A percentile compares a stretch with the other conserved stretches of the same genome.
Evolutionary conservation across 2,329 filamentous ascomycete species (phyloP).

Genomic region (Phialophora macrospora): DNA sequence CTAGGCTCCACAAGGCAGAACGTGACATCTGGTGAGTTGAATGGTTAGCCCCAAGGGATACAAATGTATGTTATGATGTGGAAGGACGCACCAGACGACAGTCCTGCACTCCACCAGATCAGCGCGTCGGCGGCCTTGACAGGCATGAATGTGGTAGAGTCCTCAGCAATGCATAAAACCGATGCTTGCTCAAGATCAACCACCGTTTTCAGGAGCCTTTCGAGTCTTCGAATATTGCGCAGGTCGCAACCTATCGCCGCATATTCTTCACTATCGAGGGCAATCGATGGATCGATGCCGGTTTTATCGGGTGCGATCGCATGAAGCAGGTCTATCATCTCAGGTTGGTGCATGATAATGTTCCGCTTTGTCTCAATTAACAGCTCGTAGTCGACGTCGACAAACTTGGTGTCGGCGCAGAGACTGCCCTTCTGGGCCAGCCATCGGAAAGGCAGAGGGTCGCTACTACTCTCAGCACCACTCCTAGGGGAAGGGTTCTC

Average conservation of each 20-base stretch:
- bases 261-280: constrained; percentile 36
- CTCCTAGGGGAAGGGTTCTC: not conserved
- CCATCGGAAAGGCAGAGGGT: constrained; percentile 84
- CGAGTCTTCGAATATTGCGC: constrained; percentile 66
- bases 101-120: constrained; percentile 73
- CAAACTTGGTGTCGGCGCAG: constrained; percentile 36
- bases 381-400: constrained; percentile 38
- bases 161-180: constrained; percentile 84
- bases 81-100: constrained; percentile 65
- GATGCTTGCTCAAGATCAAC: constrained; percentile 63
- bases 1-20: constrained; percentile 90
- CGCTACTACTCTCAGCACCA: constrained; percentile 57
- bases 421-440: constrained; percentile 67
- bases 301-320: not conserved
- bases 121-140: constrained; percentile 73
- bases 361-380: constrained; percentile 37
- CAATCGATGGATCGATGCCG: constrained; percentile 9
- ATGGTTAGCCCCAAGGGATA: not conserved
- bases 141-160: constrained; percentile 90
- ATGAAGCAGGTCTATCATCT: constrained; percentile 34
- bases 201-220: constrained; percentile 62
- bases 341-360: constrained; percentile 32
- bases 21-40: constrained; percentile 58
- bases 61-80: not conserved
- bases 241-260: constrained; percentile 48